Conservation (phyloP, 2,329 filamentous ascomycete species). For the Knoxdaviesia proteae region DNA sequence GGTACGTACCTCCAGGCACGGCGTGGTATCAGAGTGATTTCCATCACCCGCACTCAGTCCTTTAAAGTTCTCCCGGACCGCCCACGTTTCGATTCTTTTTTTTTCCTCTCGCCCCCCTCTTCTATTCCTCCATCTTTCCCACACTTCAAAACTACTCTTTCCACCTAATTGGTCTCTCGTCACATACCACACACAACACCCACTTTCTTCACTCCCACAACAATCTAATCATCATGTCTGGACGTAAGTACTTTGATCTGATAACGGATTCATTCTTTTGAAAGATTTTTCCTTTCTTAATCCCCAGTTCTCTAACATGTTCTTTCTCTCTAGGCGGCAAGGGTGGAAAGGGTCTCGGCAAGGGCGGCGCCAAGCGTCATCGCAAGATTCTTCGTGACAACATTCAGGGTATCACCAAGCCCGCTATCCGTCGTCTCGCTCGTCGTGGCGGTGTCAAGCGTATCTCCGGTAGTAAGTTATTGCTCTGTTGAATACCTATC, state of each 20-base stretch:
- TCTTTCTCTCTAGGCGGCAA: conserved; percentile 48
- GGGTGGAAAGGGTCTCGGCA: conserved; percentile 93
- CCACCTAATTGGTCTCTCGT: neutral
- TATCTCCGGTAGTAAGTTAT: conserved; percentile 56
- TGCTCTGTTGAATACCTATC: too few species aligned
- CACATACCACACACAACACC: neutral
- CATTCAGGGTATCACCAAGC: conserved; percentile 99
- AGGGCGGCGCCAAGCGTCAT: conserved; percentile 97
- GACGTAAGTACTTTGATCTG: conserved; percentile 4
- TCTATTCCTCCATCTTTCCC: neutral
- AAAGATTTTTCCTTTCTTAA: neutral
- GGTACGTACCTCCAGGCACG: neutral
- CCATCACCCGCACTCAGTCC: neutral
- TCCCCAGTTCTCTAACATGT: neutral
- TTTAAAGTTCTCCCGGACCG: neutral
- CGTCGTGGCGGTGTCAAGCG: conserved; percentile 99
- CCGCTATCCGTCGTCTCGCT: conserved; percentile 92
- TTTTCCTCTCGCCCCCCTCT: neutral
- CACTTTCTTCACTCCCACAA: neutral
- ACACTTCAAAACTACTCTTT: neutral
- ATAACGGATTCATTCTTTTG: too few species aligned
- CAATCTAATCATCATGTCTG: conserved; percentile 5
- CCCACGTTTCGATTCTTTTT: neutral
- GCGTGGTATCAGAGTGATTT: neutral
- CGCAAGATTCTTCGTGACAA: conserved; percentile 99